Conservation (phyloP, 2,329 filamentous ascomycete genomes). For the Paracorniculantispora psalliotae region DNA sequence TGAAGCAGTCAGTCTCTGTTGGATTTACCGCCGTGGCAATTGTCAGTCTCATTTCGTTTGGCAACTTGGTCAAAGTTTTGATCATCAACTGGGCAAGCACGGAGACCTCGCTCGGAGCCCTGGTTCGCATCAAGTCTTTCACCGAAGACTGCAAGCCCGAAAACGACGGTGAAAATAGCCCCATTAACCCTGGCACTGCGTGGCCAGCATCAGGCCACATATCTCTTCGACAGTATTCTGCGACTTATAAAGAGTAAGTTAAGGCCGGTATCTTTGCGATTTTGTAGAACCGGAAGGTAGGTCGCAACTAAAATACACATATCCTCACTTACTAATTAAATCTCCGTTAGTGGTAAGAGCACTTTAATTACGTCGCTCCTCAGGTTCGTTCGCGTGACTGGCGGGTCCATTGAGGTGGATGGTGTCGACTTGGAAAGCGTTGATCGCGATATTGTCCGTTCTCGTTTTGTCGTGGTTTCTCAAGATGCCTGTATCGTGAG, state of each 20-base stretch:
- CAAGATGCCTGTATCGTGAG: neutral
- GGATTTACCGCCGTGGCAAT: neutral
- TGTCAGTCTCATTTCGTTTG: neutral
- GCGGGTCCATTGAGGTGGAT: neutral
- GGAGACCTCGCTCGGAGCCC: neutral
- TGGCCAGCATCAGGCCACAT: neutral
- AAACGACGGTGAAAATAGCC: neutral
- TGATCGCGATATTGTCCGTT: neutral
- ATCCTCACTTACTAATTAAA: neutral
- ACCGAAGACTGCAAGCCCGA: neutral
- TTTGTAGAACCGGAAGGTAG: conserved; percentile 3
- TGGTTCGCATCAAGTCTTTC: neutral
- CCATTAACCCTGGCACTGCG: neutral
- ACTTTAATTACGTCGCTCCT: neutral
- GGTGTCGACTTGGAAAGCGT: neutral
- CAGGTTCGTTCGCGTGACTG: neutral
- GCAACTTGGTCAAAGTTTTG: neutral
- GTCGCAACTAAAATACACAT: neutral
- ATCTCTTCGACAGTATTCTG: neutral
- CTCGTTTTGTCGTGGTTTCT: neutral
- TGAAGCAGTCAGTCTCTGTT: neutral
- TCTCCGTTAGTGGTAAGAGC: neutral
- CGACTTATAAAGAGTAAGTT: neutral
- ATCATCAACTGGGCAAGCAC: neutral
- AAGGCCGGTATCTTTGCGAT: neutral